These are phyloP conservation scores for Fusarium buxicola DNA, from an alignment of 2,329 filamentous ascomycete genomes.

Conservation along the genomic window DNA sequence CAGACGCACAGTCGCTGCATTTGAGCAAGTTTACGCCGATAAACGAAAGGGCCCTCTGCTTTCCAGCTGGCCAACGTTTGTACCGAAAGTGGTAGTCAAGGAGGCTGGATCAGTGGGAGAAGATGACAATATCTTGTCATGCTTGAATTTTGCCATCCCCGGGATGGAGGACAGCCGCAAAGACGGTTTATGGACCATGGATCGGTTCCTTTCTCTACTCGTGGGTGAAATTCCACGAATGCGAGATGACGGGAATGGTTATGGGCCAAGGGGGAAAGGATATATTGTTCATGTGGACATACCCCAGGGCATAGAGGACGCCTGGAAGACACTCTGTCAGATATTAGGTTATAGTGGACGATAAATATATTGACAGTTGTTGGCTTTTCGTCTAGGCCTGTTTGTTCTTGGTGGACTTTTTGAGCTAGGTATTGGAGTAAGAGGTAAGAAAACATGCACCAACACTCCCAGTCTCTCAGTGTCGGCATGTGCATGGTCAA, in stretches of 20 bases:
- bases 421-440: too few species aligned
- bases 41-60: conserved; percentile 3
- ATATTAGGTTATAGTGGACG: conserved; percentile 12
- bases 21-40: conserved; percentile 29
- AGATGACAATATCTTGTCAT: background rate
- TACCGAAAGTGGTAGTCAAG: conserved; percentile 15
- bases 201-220: conserved; percentile 35
- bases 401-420: too few species aligned
- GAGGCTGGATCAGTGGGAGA: background rate
- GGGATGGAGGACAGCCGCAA: background rate
- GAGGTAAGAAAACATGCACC: too few species aligned
- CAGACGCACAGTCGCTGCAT: conserved; percentile 33
- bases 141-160: conserved; percentile 12
- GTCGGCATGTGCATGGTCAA: too few species aligned
- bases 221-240: conserved; percentile 40
- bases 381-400: too few species aligned
- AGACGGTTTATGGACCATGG: conserved; percentile 31
- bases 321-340: conserved; percentile 23
- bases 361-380: background rate
- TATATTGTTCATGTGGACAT: conserved; percentile 37
- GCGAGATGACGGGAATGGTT: conserved; percentile 35
- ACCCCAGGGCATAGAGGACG: conserved; percentile 14
- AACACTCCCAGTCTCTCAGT: too few species aligned
- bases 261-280: conserved; percentile 35
- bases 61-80: conserved; percentile 36